phyloP scores from a whole-genome alignment of 331 rosid species.

The Pyrus hybrid region DNA sequence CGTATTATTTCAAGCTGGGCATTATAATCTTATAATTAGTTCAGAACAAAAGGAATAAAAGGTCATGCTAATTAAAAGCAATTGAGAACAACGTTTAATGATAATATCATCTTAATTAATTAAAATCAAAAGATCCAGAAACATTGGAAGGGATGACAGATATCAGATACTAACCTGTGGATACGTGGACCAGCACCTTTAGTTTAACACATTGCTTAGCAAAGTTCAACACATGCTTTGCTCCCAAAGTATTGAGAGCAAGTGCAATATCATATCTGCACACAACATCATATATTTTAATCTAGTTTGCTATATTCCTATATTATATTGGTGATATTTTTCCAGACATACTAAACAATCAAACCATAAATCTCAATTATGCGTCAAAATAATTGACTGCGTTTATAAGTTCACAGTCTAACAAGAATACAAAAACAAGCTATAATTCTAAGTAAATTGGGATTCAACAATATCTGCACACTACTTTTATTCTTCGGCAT shows the following conservation, averaged over 20 bases:
- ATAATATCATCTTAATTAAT: too few relatives aligned
- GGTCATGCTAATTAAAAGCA: too few relatives aligned
- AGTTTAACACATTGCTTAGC: constrained; percentile 43
- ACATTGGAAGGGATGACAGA: too few relatives aligned
- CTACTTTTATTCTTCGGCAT: not conserved
- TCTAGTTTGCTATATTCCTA: not conserved
- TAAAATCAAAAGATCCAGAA: not conserved
- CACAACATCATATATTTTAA: not conserved
- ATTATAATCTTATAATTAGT: not conserved
- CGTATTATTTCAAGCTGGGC: not conserved
- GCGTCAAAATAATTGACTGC: not conserved
- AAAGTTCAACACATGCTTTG: constrained; percentile 43
- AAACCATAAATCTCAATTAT: not conserved
- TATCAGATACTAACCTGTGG: constrained; percentile 50
- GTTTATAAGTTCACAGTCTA: not conserved
- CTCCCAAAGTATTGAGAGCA: constrained; percentile 58
- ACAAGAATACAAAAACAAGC: not conserved
- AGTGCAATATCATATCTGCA: constrained; percentile 57
- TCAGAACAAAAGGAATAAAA: not conserved
- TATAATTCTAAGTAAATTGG: not conserved
- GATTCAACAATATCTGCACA: not conserved
- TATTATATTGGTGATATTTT: not conserved
- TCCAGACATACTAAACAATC: not conserved
- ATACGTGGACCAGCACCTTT: constrained; percentile 59
- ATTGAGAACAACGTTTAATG: too few relatives aligned